Evolutionary conservation across 1,284 basidiomycete species (phyloP), one percentile per base, ranked within the genome.

Genomic region (Melampsora occidentalis): DNA sequence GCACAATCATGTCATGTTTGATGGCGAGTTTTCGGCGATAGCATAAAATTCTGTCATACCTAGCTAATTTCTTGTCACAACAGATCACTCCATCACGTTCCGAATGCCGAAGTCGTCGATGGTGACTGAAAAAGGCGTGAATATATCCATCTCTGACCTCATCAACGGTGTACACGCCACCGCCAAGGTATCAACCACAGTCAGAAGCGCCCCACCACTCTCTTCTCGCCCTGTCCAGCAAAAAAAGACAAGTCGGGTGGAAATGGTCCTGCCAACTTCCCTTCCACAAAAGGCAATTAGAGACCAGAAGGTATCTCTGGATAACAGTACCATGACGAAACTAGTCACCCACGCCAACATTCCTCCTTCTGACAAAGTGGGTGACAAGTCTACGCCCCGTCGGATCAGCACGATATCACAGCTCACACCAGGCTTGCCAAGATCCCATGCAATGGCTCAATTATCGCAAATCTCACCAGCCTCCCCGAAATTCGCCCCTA

Each of bases 1-100:
- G 20, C 73, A 76, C 61, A 69, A 48, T 22, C 66, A 69, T 63
- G 73, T 59, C 20, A 33, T 49, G 35, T 76, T 76, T 76, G 73
- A 76, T 69, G 73, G 73, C 33, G 49, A 64, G 73, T 68, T 22
- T 75, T 51, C 22, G 20, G 5, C 62, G n/a, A 73, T 42, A 35
- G 51, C 10, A n/a, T 64, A 33, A 51, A 49, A 35, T 51, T 5
- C 22, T 73, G 42, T 10, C 33, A 42, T 20, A 20, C 18, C 42
- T 49, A 35, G 39, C 72, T 75, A 62, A 75, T 57, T 14, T 51
- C 42, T 59, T 62, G 6, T 25, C 48, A 33, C 28, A 20, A 67
- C 59, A 75, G 72, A 75, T 62, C 65, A 68, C 14, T 53, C 57
- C 31, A 57, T 75, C 3, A 68, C 72, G 35, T 75, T 68, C 48